Evolutionary conservation across 106 monocot species (phyloP).

Genomic region (Cymbidium sinense): DNA sequence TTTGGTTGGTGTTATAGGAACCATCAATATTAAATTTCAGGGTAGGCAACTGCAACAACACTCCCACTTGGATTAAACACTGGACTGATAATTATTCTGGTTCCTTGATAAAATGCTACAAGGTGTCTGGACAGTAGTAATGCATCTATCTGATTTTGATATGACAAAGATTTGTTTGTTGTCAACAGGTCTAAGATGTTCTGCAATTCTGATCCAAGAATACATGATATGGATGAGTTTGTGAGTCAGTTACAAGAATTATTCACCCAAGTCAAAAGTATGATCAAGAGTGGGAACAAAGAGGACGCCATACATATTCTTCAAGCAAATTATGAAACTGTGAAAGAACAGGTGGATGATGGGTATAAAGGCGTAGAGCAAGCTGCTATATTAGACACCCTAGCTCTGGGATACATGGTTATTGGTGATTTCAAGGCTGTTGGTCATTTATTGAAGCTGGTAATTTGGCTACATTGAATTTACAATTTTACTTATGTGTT

Average conservation of each 20-base stretch:
- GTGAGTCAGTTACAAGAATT: constrained; percentile 58
- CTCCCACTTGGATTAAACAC: background rate
- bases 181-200: constrained; percentile 24
- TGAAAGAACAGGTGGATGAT: constrained; percentile 47
- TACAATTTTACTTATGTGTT: background rate
- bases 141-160: background rate
- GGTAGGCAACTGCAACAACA: background rate
- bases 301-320: constrained; percentile 57
- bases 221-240: constrained; percentile 35
- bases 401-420: constrained; percentile 71
- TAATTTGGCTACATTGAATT: constrained; percentile 21
- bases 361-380: constrained; percentile 62
- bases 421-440: constrained; percentile 40
- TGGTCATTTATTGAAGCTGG: constrained; percentile 44
- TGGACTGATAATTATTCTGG: background rate
- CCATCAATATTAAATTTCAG: background rate
- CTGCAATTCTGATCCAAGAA: constrained; percentile 11
- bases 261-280: constrained; percentile 39
- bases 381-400: constrained; percentile 68
- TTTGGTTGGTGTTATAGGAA: background rate
- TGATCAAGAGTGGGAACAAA: constrained; percentile 50
- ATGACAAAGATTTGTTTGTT: background rate
- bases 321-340: constrained; percentile 68
- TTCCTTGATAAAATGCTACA: background rate
- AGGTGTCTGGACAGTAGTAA: too few relatives aligned